These are phyloP conservation scores for Uncinocarpus reesii DNA, from an alignment of 2,329 filamentous ascomycete species.

Conservation along the genomic window DNA sequence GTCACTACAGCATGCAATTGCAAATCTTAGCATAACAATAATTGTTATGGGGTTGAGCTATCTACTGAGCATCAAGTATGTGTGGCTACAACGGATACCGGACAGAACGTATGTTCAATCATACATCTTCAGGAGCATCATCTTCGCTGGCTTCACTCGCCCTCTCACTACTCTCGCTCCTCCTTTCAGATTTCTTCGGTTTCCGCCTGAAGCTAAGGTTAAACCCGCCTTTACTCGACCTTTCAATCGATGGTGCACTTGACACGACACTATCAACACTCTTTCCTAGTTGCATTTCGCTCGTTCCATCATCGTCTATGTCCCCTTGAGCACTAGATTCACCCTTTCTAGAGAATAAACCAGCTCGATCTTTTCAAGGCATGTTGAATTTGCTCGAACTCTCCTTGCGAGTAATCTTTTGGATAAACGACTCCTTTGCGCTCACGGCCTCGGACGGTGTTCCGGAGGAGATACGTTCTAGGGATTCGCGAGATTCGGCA, in stretches of 20 bases:
- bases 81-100: too few species aligned
- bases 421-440: constrained; percentile 42
- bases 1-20: too few species aligned
- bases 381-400: constrained; percentile 43
- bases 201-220: constrained; percentile 41
- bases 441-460: constrained; percentile 33
- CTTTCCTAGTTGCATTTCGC: constrained; percentile 35
- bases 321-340: constrained; percentile 33
- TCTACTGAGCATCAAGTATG: too few species aligned
- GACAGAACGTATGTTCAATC: too few species aligned
- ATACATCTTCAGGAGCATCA: constrained; percentile 28
- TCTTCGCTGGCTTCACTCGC: constrained; percentile 38
- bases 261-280: constrained; percentile 35
- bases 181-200: constrained; percentile 35
- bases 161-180: constrained; percentile 36
- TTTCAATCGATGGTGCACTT: constrained; percentile 35
- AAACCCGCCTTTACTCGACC: constrained; percentile 35
- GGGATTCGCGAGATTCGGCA: constrained; percentile 39
- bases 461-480: constrained; percentile 38
- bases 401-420: constrained; percentile 43
- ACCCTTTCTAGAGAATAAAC: constrained; percentile 39
- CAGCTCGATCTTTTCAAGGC: constrained; percentile 42
- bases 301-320: constrained; percentile 34
- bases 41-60: too few species aligned
- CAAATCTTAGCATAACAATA: too few species aligned